Conservation (phyloP, 1,284 basidiomycete genomes). For the Ganoderma lucidum region DNA sequence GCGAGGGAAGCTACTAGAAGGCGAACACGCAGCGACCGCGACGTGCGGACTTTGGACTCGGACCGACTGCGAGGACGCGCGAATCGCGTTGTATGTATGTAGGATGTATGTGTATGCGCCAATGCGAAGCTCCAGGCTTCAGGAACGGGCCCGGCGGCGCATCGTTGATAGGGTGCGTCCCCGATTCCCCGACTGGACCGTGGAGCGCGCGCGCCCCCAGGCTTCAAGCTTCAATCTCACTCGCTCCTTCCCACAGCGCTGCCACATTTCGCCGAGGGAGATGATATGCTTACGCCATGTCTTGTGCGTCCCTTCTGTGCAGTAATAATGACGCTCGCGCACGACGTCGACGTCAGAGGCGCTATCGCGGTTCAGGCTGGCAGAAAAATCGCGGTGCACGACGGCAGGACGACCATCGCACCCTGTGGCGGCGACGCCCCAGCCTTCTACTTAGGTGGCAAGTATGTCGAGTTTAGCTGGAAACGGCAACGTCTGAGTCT, state of each 20-base stretch:
- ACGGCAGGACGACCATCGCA: not conserved
- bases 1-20: not conserved
- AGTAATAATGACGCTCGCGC: not conserved
- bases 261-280: slow-evolving; percentile 30
- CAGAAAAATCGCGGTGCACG: not conserved
- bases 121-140: not conserved
- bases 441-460: not conserved
- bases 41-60: not conserved
- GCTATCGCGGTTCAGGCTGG: too few species aligned
- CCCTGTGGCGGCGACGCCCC: too few species aligned
- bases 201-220: not conserved
- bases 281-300: not conserved
- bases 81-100: too few species aligned
- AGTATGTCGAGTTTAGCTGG: not conserved
- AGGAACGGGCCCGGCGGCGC: not conserved
- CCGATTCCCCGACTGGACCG: not conserved
- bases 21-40: not conserved
- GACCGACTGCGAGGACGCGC: not conserved
- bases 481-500: not conserved
- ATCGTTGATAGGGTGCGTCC: not conserved
- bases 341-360: not conserved
- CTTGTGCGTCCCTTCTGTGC: not conserved
- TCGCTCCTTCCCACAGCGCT: slow-evolving; percentile 24
- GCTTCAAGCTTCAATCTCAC: not conserved
- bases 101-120: too few species aligned